Conservation (phyloP, 352 stramenopile genomes). For the Pseudoperonospora humuli region DNA sequence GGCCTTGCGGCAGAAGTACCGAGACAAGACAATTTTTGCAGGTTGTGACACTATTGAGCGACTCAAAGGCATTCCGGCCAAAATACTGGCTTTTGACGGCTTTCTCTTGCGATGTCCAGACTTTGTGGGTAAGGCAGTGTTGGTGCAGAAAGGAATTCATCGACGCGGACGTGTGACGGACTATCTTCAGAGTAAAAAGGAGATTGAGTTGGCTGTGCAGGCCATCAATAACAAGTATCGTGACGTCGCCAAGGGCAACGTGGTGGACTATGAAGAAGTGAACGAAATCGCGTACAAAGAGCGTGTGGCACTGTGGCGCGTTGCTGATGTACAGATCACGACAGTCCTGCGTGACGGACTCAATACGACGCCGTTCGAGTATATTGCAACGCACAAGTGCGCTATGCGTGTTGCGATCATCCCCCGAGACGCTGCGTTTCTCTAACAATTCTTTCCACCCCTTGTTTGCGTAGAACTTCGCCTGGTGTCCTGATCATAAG, state of each 20-base stretch:
- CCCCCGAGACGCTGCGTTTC: background rate
- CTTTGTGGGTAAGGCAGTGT: constrained; percentile 72
- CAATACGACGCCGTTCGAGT: constrained; percentile 81
- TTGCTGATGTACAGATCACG: constrained; percentile 68
- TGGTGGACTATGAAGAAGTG: constrained; percentile 75
- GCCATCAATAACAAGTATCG: constrained; percentile 89
- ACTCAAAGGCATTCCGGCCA: constrained; percentile 94
- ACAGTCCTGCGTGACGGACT: constrained; percentile 68
- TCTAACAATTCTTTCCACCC: background rate
- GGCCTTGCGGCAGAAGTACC: constrained; percentile 48
- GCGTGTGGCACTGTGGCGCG: constrained; percentile 66
- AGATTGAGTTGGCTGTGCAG: constrained; percentile 86
- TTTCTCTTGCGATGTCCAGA: constrained; percentile 87
- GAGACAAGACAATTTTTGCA: constrained; percentile 83
- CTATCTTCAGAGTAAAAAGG: constrained; percentile 91
- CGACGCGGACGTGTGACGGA: constrained; percentile 85
- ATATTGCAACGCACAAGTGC: constrained; percentile 72
- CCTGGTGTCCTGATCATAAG: constrained; percentile 92
- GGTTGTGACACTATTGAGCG: constrained; percentile 93
- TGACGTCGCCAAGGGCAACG: constrained; percentile 35
- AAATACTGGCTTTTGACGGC: constrained; percentile 92
- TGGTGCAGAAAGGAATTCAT: constrained; percentile 78
- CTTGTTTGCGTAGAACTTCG: constrained; percentile 29
- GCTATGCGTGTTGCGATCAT: background rate
- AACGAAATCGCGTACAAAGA: constrained; percentile 62